Base-by-base conservation (phyloP, 192 early-diverging fungal species). In the Paraglomus brasilianum region DNA sequence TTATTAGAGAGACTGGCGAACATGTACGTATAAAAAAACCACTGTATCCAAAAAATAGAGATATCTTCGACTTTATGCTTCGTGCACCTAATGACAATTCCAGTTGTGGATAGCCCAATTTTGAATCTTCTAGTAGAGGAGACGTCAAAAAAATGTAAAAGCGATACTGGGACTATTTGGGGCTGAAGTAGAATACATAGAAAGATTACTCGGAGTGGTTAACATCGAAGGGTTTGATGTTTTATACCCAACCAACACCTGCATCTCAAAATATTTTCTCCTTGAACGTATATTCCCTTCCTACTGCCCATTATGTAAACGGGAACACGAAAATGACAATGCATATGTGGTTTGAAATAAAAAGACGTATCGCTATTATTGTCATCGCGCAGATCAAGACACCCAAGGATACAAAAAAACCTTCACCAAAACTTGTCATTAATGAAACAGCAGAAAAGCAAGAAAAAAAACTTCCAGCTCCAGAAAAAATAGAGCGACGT, bases 11-110 rank as follows among this genome's bases (percentile, higher is more conserved):
- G 38, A 39, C 39, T 2, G 42, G 24, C 10, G 57, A 59, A 39
- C 24, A 59, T 38, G 30, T 59, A 22, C 17, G 39, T 59, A 9
- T 39, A 59, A 59, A 38, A 8, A 59, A 24, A 59, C 13, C 39
- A 36, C 6, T 59, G 14, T 8, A 38, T 21, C 9, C 57, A 8
- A 38, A 59, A 59, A 5, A 59, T 59, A 24, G 57, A 14, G 42
- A 14, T 6, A 59, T 59, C 2, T 59, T 59, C 17, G 57, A 59
- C 14, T 59, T 59, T 17, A 59, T 59, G 39, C 4, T 59, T 59
- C 42, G 17, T 2, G 9, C 17, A 8, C 42, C 39, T 40, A 30
- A 38, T 53, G 17, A 53, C 30, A 3, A 53, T 53, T 53, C 51
- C 17, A 53, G 17, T 53, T 53, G 51, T 53, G 30, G 17, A 53